Evolutionary conservation across 441 rosid genomes (phyloP).

Genomic region (Kokia cookei): DNA sequence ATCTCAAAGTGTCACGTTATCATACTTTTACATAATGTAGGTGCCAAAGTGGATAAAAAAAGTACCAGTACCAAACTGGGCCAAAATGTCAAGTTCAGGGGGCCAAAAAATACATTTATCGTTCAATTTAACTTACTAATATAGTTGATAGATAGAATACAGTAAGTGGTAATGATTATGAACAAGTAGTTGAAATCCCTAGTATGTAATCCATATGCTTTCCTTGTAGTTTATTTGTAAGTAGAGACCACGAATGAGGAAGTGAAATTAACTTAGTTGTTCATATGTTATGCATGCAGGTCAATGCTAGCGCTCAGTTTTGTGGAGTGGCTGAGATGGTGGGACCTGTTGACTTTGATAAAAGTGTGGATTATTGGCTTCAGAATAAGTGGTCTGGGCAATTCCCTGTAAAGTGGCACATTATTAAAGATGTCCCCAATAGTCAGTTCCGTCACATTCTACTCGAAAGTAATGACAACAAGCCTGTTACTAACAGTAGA

Average conservation of each 20-base stretch:
- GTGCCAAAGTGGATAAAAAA: too few species aligned
- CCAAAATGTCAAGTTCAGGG: too few species aligned
- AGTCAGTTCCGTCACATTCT: conserved; percentile 48
- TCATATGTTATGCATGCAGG: conserved; percentile 21
- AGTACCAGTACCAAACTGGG: too few species aligned
- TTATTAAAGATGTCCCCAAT: conserved; percentile 48
- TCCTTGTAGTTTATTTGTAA: background rate
- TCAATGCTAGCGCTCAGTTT: conserved; percentile 49
- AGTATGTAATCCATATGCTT: background rate
- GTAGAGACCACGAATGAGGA: background rate
- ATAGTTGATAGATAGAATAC: background rate
- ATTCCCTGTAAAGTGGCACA: conserved; percentile 45
- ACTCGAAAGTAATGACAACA: conserved; percentile 42
- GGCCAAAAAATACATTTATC: too few species aligned
- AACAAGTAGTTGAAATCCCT: background rate
- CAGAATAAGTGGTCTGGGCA: conserved; percentile 57
- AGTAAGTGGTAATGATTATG: background rate
- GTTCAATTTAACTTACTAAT: too few species aligned
- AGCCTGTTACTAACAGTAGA: conserved; percentile 54
- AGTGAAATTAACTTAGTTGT: background rate
- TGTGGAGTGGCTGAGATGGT: conserved; percentile 59
- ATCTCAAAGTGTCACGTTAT: too few species aligned
- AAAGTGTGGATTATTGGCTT: conserved; percentile 49
- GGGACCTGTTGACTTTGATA: conserved; percentile 48
- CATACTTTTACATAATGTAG: too few species aligned